Evolutionary conservation across 345 rosid genomes (phyloP), one percentile per base, ranked within the genome.

Genomic region (Limnanthes douglasii): DNA sequence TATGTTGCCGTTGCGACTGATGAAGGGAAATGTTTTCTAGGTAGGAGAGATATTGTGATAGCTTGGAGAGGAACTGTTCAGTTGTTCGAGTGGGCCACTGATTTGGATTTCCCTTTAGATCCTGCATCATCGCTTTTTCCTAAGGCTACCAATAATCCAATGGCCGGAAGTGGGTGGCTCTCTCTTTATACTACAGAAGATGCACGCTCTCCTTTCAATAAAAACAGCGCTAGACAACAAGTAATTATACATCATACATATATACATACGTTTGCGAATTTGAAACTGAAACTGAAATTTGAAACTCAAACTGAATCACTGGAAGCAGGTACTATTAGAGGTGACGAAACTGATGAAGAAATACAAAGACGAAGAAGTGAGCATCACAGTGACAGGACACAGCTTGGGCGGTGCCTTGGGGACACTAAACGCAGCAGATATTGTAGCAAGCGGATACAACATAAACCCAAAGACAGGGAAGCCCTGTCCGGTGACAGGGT

Each of bases 321-420:
- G 12, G 21, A 11, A 22, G 10, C 27, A 58, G 72, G 68, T 70
- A 23, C 65, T 54, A 15, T 37, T 43, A 20, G 72, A 59, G 59
- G 52, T 76, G 9, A 48, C 33, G 39, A 45, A 57, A 20, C 39
- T 68, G 46, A 11, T 69, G 42, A 66, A 72, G 5, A 12, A 39
- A 11, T 72, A 59, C 48, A 43, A 59, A 30, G 32, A 69, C 1
- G 74, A 72, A 35, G 74, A 72, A 11, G 39, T 61, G 18, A 72
- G 72, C 53, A 54, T 72, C 30, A 72, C 80, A 2, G 9, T 72
- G 18, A 48, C 68, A 1, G 80, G 86, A 0, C 77, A 72, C 54
- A 72, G 86, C 62, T 31, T 75, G 15, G 86, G 86, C 0, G 69
- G 59, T 8, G 72, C 77, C 11, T 52, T 75, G 11, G 68, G 74